A percentile compares a stretch with the other conserved stretches of the same genome.
Conservation (phyloP, 805 yeast genomes). For the Cyberlindnera lachancei region DNA sequence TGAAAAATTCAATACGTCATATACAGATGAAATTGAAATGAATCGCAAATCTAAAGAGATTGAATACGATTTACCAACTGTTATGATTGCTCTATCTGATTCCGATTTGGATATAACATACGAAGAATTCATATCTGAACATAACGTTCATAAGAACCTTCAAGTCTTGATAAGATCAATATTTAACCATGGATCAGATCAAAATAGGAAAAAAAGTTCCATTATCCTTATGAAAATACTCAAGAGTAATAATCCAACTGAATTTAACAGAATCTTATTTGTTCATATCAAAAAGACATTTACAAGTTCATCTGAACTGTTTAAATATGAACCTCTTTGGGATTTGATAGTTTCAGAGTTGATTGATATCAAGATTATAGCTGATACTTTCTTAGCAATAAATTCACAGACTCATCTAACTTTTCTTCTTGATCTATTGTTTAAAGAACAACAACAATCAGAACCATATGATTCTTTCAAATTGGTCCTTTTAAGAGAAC, state of each 20-base stretch:
- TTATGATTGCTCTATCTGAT: conserved; percentile 1
- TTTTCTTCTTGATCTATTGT: conserved; percentile 18
- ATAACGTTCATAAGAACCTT: conserved; percentile 16
- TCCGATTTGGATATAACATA: conserved; percentile 5
- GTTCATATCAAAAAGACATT: conserved; percentile 23
- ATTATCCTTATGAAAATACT: conserved; percentile 18
- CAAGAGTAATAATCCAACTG: conserved; percentile 17
- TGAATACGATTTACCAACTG: conserved; percentile 1
- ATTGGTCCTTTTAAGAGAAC: conserved; percentile 15
- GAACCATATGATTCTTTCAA: conserved; percentile 15
- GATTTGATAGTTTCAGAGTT: conserved; percentile 32
- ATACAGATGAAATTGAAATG: conserved; percentile 4
- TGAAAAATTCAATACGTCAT: background rate
- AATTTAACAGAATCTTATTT: conserved; percentile 18
- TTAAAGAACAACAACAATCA: conserved; percentile 13
- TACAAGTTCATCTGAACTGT: conserved; percentile 24
- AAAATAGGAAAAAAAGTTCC: conserved; percentile 4
- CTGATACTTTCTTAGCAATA: conserved; percentile 25
- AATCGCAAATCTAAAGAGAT: conserved; percentile 2
- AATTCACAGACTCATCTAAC: conserved; percentile 13
- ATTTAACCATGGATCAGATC: conserved; percentile 11
- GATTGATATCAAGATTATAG: conserved; percentile 25
- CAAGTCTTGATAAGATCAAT: conserved; percentile 15
- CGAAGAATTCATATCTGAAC: conserved; percentile 8
- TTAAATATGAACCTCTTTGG: conserved; percentile 29